Evolutionary conservation across 2,329 filamentous ascomycete genomes (phyloP), one percentile per base, ranked within the genome.

Genomic region (Exophiala alcalophila): DNA sequence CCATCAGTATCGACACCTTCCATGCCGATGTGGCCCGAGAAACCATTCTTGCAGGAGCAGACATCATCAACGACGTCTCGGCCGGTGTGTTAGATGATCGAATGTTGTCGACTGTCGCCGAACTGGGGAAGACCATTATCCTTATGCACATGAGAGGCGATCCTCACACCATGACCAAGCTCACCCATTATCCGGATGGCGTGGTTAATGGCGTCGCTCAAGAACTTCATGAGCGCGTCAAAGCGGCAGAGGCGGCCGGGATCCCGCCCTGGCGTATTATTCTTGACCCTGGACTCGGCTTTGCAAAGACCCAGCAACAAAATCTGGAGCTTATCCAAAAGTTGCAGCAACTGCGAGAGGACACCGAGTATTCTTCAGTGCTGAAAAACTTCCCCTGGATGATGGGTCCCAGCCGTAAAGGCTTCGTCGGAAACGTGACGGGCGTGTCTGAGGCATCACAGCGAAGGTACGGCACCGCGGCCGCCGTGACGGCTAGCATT

Each of bases 101-200:
- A 1, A 97, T 98, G 89, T 77, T 98, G 1, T 58, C 80, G 10
- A 89, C 86, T 0, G 83, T 91, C 50, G 91, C 86, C 0, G 72
- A 76, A 4, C 75, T 92, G 0, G 83, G 86, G 24, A 87, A 83
- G 57, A 88, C 89, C 2, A 81, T 96, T 21, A 73, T 81, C 52
- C 74, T 96, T 37, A 94, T 94, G 87, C 90, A 96, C 68, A 95
- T 92, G 86, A 86, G 90, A 56, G 90, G 90, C 36, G 86, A 80
- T 3, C 88, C 90, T 0, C 75, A 77, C 36, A 94, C 84, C 2
- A 96, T 96, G 90, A 81, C 72, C 50, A 67, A 67, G 19, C 65
- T 86, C 4, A 79, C 79, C 30, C 65, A 76, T 33, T 95, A 95
- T 60, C 80, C 82, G 0, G 66, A 74, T 10, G 84, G 83, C 2